These are phyloP conservation scores for Boletus eberwhitei DNA, from an alignment of 768 basidiomycete species.

Conservation along the genomic window DNA sequence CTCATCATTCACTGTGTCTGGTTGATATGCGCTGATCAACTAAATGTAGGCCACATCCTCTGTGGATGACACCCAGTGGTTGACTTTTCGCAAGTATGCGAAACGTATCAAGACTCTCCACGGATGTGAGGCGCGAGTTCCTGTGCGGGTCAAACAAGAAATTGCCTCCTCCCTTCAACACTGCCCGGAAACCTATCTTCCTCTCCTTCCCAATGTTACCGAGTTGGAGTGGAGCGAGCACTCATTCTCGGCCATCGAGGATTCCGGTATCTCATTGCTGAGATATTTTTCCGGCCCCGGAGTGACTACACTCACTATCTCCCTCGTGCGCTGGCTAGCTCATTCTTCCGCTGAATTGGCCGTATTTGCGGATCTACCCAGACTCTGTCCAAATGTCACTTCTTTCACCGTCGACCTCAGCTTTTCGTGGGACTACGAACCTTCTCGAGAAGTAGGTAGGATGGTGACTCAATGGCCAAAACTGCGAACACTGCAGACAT, in stretches of 20 bases:
- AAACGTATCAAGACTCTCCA: constrained; percentile 18
- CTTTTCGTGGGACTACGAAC: constrained; percentile 10
- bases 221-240: constrained; percentile 15
- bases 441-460: constrained; percentile 7
- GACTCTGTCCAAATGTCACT: constrained; percentile 19
- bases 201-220: constrained; percentile 23
- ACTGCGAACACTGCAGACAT: constrained; percentile 8
- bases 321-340: constrained; percentile 12
- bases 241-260: background rate
- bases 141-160: background rate
- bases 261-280: constrained; percentile 13
- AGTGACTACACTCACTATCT: constrained; percentile 13
- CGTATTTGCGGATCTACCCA: constrained; percentile 13
- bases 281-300: constrained; percentile 9
- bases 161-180: constrained; percentile 8
- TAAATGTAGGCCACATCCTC: background rate
- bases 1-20: background rate
- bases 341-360: constrained; percentile 9
- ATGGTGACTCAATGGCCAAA: constrained; percentile 17
- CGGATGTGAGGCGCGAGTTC: background rate
- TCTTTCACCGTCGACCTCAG: constrained; percentile 11
- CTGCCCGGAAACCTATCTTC: constrained; percentile 8
- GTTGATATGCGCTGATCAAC: background rate
- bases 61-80: constrained; percentile 15
- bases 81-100: constrained; percentile 21